Conservation (phyloP, 345 rosid genomes). For the Aquilaria malaccensis region DNA sequence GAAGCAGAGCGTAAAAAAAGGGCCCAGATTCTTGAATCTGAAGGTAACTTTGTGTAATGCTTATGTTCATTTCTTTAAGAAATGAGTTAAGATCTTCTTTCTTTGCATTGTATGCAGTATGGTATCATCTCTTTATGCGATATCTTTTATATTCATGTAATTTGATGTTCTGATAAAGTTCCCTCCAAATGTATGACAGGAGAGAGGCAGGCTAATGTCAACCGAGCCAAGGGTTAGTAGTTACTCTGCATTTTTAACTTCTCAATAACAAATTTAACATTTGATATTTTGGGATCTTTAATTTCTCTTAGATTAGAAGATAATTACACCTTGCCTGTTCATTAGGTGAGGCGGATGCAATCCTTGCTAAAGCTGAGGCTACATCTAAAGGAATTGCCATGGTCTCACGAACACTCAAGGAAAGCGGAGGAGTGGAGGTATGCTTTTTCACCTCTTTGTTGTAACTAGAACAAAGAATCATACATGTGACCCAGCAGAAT, state of each 20-base stretch:
- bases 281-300: no score
- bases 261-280: no score
- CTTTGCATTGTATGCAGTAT: neutral
- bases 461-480: no score
- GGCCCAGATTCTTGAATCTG: constrained; percentile 91
- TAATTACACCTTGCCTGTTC: neutral
- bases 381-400: constrained; percentile 62
- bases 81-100: neutral
- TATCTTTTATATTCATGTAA: constrained; percentile 3
- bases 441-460: constrained; percentile 11
- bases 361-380: constrained; percentile 79
- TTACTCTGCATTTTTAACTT: neutral
- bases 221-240: constrained; percentile 57
- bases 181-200: constrained; percentile 13
- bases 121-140: neutral
- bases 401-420: constrained; percentile 67
- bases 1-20: constrained; percentile 96
- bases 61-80: constrained; percentile 2
- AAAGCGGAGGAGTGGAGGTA: constrained; percentile 83
- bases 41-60: constrained; percentile 25
- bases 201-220: constrained; percentile 35
- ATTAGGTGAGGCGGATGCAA: constrained; percentile 94
- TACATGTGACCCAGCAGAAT: no score
- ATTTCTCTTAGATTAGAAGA: no score
- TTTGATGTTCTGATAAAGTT: neutral